A percentile compares a stretch with the other conserved stretches of the same genome.
phyloP scores from a whole-genome alignment of 768 basidiomycete species.

The Boletus barrowsii region DNA sequence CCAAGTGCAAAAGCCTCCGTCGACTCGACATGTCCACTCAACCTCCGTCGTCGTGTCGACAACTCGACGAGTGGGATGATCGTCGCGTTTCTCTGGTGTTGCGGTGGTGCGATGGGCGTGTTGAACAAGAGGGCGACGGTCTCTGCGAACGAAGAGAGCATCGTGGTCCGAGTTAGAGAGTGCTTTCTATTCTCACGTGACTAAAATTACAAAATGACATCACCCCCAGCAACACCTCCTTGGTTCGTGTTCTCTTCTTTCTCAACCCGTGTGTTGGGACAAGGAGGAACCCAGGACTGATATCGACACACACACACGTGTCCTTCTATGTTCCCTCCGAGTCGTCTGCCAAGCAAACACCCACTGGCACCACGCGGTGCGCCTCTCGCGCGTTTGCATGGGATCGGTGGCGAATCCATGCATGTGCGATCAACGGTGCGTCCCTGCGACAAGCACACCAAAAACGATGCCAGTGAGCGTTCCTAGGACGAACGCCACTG shows the following conservation, averaged over 20 bases:
- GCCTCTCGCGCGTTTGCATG: background rate
- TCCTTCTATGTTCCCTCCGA: background rate
- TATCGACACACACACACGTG: too few relatives aligned
- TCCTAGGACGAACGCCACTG: constrained; percentile 40
- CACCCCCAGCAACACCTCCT: background rate
- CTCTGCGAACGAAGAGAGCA: constrained; percentile 15
- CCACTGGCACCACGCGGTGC: background rate
- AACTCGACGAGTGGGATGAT: constrained; percentile 23
- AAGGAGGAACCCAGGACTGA: background rate
- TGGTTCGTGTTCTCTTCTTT: background rate
- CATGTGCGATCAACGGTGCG: background rate
- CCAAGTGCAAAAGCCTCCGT: constrained; percentile 3
- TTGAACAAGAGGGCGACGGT: constrained; percentile 18
- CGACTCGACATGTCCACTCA: background rate
- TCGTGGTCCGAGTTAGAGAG: background rate
- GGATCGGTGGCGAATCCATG: background rate
- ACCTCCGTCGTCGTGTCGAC: background rate
- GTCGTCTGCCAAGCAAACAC: background rate
- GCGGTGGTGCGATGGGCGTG: constrained; percentile 21
- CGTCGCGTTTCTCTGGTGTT: background rate
- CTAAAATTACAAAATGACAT: constrained; percentile 7
- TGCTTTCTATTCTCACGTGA: constrained; percentile 9
- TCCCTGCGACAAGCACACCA: constrained; percentile 38
- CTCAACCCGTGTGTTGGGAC: background rate
- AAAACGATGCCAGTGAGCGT: constrained; percentile 43